phyloP scores from a whole-genome alignment of 1,139 yeast genomes.

The Schizosaccharomyces versatilis region DNA sequence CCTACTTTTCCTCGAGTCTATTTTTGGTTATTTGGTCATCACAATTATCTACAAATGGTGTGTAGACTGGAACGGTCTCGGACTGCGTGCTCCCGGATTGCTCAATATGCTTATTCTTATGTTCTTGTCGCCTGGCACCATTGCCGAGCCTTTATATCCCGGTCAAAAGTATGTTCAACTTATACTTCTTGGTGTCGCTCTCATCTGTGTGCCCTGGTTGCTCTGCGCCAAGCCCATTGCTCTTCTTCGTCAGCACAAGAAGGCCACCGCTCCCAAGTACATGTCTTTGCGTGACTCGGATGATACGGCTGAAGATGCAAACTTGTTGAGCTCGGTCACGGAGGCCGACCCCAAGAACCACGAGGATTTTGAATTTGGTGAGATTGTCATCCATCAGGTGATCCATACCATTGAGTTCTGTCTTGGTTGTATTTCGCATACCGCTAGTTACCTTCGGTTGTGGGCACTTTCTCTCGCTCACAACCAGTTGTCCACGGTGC shows the following conservation, averaged over 20 bases:
- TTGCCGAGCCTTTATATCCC: slow-evolving; percentile 61
- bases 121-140: slow-evolving; percentile 81
- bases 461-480: slow-evolving; percentile 98
- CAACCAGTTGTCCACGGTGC: slow-evolving; percentile 77
- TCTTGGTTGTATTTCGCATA: slow-evolving; percentile 88
- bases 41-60: slow-evolving; percentile 86
- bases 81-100: slow-evolving; percentile 71
- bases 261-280: slow-evolving; percentile 18
- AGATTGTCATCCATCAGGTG: slow-evolving; percentile 88
- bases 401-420: slow-evolving; percentile 97
- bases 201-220: slow-evolving; percentile 88
- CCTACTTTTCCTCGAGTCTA: slow-evolving; percentile 78
- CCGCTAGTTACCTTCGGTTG: slow-evolving; percentile 84
- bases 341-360: slow-evolving; percentile 18
- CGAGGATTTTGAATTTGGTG: slow-evolving; percentile 58
- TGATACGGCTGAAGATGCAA: slow-evolving; percentile 17
- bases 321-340: slow-evolving; percentile 16
- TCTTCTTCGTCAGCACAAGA: slow-evolving; percentile 27
- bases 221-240: slow-evolving; percentile 69
- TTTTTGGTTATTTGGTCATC: slow-evolving; percentile 71
- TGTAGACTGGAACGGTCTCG: slow-evolving; percentile 65
- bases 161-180: slow-evolving; percentile 72
- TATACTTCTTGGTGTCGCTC: slow-evolving; percentile 48
- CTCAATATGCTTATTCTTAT: slow-evolving; percentile 85
- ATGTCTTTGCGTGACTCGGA: slow-evolving; percentile 15